Evolutionary conservation across 306 rosid genomes (phyloP).

Genomic region (Cicer bijugum): DNA sequence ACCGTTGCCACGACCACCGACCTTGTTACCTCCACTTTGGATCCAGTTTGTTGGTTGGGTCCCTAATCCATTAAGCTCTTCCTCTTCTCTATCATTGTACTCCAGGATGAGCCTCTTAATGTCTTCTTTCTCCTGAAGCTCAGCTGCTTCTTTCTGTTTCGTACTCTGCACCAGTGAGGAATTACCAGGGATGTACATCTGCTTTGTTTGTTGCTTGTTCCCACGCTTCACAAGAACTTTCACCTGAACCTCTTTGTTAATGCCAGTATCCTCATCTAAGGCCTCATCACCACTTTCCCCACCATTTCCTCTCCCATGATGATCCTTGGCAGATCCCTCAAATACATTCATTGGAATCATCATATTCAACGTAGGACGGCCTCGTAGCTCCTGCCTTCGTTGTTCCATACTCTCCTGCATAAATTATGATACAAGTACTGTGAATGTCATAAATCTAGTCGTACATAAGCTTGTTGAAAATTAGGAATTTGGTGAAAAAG

Average conservation of each 20-base stretch:
- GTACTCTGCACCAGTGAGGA: constrained; percentile 94
- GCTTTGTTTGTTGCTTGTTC: constrained; percentile 93
- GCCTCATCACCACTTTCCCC: constrained; percentile 97
- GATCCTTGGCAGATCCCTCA: constrained; percentile 89
- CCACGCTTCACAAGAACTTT: constrained; percentile 99
- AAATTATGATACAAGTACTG: constrained; percentile 31
- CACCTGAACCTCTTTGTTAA: constrained; percentile 87
- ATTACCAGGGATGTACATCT: constrained; percentile 92
- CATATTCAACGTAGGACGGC: constrained; percentile 93
- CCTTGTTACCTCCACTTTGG: constrained; percentile 65
- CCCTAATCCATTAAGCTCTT: constrained; percentile 88
- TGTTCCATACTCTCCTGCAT: constrained; percentile 98
- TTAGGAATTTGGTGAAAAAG: constrained; percentile 10
- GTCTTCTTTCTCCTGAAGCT: constrained; percentile 98
- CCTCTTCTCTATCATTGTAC: constrained; percentile 97
- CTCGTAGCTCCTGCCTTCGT: constrained; percentile 83
- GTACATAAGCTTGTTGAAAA: constrained; percentile 24
- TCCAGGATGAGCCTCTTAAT: constrained; percentile 93
- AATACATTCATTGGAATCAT: constrained; percentile 92
- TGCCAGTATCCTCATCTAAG: constrained; percentile 72
- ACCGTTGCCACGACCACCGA: constrained; percentile 61
- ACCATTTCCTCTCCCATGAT: constrained; percentile 74
- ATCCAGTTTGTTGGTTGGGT: constrained; percentile 77
- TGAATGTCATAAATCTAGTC: constrained; percentile 15
- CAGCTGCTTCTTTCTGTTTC: constrained; percentile 98